These are phyloP conservation scores for Eimeria sp. DNA, from an alignment of 169 alveolate genomes.

Conservation along the genomic window DNA sequence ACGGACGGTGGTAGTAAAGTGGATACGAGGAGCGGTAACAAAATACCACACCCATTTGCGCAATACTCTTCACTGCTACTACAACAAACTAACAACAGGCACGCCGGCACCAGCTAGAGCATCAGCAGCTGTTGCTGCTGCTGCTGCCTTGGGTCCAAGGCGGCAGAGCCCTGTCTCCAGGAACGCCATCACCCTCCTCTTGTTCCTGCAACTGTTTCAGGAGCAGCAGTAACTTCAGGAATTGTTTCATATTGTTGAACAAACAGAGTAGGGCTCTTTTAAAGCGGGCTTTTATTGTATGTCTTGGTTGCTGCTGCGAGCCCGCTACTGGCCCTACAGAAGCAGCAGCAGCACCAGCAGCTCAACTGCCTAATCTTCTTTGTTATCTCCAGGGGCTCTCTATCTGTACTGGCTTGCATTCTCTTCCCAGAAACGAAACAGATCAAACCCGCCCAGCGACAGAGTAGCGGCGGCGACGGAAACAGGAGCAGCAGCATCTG, in stretches of 20 bases:
- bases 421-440: background rate
- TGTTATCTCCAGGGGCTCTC: background rate
- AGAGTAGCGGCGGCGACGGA: background rate
- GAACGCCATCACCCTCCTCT: background rate
- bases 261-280: background rate
- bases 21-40: background rate
- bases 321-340: background rate
- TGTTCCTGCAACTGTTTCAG: background rate
- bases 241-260: background rate
- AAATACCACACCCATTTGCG: background rate
- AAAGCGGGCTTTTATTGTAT: background rate
- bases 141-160: constrained; percentile 4
- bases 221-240: background rate
- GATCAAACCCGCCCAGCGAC: background rate
- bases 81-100: background rate
- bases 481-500: background rate
- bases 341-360: constrained; percentile 32
- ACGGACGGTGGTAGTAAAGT: background rate
- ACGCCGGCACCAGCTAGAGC: background rate
- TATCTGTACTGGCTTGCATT: background rate
- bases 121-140: constrained; percentile 9
- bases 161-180: constrained; percentile 38
- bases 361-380: background rate
- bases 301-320: background rate
- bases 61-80: background rate